Conservation (phyloP, 805 yeast genomes). For the Helenozyma rhizophorensis region DNA sequence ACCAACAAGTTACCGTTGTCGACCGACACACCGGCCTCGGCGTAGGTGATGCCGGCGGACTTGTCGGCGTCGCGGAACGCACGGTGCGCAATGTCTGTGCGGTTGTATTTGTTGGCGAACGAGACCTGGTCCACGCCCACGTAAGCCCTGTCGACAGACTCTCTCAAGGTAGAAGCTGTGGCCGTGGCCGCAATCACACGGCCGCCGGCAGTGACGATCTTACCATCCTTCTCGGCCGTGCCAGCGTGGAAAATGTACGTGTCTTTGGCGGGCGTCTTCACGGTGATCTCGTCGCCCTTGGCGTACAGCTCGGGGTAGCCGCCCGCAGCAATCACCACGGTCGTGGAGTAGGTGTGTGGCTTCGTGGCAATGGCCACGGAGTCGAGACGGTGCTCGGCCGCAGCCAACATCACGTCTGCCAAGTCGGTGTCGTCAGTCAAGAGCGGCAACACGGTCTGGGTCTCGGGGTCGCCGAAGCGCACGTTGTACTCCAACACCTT, state of each 20-base stretch:
- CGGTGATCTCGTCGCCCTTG: constrained; percentile 80
- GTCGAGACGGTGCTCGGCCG: constrained; percentile 92
- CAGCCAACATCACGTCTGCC: constrained; percentile 87
- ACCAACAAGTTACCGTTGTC: constrained; percentile 92
- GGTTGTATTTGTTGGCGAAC: constrained; percentile 73
- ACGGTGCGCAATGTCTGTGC: constrained; percentile 93
- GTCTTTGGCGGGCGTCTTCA: constrained; percentile 46
- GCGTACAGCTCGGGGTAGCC: constrained; percentile 89
- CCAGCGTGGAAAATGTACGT: constrained; percentile 95
- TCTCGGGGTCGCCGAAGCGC: constrained; percentile 98
- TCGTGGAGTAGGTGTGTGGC: constrained; percentile 65
- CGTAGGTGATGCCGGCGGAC: constrained; percentile 66
- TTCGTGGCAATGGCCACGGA: constrained; percentile 59
- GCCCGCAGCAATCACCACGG: constrained; percentile 95
- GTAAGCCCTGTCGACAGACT: constrained; percentile 84
- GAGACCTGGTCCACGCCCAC: constrained; percentile 73
- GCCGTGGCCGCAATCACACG: constrained; percentile 96
- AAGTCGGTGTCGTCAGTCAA: constrained; percentile 81
- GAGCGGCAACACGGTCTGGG: constrained; percentile 92
- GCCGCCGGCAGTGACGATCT: constrained; percentile 86
- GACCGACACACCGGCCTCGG: constrained; percentile 95
- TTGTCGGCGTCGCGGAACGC: constrained; percentile 65
- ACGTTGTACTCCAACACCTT: constrained; percentile 96
- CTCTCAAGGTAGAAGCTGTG: constrained; percentile 65
- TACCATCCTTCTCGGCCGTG: constrained; percentile 56